Evolutionary conservation across 1,284 basidiomycete genomes (phyloP), one percentile per base, ranked within the genome.

Genomic region (Erythrobasidium hasegawianum): DNA sequence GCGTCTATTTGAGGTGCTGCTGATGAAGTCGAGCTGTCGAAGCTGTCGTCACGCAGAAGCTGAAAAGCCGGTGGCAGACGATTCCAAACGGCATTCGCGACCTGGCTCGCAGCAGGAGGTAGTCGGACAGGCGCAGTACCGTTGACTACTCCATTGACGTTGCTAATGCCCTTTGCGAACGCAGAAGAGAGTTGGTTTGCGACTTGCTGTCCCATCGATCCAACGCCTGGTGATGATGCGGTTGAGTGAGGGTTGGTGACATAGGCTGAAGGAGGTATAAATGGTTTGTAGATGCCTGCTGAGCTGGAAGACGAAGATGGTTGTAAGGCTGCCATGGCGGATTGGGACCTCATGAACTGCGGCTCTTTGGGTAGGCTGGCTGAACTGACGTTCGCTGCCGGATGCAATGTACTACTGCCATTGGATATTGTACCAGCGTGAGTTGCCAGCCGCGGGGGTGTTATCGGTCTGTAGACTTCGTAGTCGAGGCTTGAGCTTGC

Each of bases 201-300:
- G 41, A 65, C 47, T 13, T 56, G n/a, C 2, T 50, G 61, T 27
- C 54, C 54, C 20, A 55, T 43, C 13, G 61, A 41, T 22, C 43
- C 20, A 18, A 55, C 40, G 13, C 61, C 61, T 2, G 61, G 61
- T 0, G 61, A 64, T 13, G 53, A 56, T 27, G 61, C 61, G 8
- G 61, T 29, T 33, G 61, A 64, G 2, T 53, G n/a, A 18, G 26
- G 38, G 14, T 3, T 27, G 3, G 26, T 52, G 2, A 53, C 61
- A 57, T 56, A 64, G 39, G 61, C 61, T 3, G 61, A 64, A 13
- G 61, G 61, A 8, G 61, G 61, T 57, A 64, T 50, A 40, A 64
- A 64, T 9, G 53, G 61, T 43, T 50, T 56, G 43, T 57, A 26
- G 26, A 41, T 27, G 2, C 40, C 27, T 18, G 53, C 40, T 1